Evolutionary conservation across 768 basidiomycete species (phyloP).

Genomic region (Rhodotorula babjevae): DNA sequence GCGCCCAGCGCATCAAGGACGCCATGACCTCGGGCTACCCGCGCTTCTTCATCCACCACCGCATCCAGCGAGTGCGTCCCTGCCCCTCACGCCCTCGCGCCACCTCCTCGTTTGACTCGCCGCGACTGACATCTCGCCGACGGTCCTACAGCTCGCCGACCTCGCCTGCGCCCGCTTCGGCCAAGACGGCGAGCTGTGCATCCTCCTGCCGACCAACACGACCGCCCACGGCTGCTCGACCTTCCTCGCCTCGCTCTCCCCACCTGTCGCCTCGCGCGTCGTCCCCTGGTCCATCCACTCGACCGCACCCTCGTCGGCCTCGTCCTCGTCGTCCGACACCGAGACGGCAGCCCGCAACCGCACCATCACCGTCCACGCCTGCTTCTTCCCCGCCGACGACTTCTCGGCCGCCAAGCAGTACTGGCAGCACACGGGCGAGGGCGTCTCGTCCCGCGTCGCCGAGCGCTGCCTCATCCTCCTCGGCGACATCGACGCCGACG

Average conservation of each 20-base stretch:
- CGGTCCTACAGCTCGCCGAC: constrained; percentile 60
- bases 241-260: constrained; percentile 59
- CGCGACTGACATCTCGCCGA: constrained; percentile 2
- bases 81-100: not conserved
- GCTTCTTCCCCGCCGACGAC: constrained; percentile 63
- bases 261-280: constrained; percentile 62
- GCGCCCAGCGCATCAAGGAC: constrained; percentile 69
- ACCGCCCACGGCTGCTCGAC: constrained; percentile 70
- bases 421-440: constrained; percentile 92
- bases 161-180: constrained; percentile 78
- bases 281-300: constrained; percentile 62
- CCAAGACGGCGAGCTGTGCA: constrained; percentile 62
- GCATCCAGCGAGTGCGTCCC: constrained; percentile 68
- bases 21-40: constrained; percentile 87
- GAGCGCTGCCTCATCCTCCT: constrained; percentile 73
- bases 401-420: constrained; percentile 75
- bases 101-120: not conserved
- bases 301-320: constrained; percentile 38
- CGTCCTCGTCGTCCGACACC: constrained; percentile 2
- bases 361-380: constrained; percentile 67
- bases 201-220: constrained; percentile 69
- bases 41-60: constrained; percentile 84
- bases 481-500: constrained; percentile 48
- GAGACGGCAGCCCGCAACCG: constrained; percentile 17
- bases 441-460: constrained; percentile 80